A percentile compares a stretch with the other conserved stretches of the same genome.
Conservation (phyloP, 2,329 filamentous ascomycete species). For the Claviceps sorghi region DNA sequence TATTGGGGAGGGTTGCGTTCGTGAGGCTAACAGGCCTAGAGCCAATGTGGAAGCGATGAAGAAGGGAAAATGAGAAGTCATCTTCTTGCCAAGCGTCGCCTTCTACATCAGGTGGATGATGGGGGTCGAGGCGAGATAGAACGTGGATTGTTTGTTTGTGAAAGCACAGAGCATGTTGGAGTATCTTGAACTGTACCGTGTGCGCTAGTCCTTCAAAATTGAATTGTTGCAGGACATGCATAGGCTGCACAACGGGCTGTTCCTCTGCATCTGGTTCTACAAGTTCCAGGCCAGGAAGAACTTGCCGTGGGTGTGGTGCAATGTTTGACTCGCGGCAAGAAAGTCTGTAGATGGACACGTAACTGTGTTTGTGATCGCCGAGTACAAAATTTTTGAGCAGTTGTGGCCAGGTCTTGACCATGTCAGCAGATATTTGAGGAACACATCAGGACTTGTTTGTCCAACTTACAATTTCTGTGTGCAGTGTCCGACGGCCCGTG, state of each 20-base stretch:
- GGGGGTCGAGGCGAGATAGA: conserved; percentile 29
- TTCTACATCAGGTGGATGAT: conserved; percentile 9
- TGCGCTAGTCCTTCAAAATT: not conserved
- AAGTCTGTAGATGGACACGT: conserved; percentile 7
- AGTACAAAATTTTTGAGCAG: not conserved
- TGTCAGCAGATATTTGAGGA: not conserved
- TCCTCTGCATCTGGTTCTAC: not conserved
- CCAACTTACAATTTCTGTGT: not conserved
- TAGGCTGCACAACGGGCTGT: not conserved
- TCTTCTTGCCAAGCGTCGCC: not conserved
- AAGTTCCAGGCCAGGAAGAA: conserved; percentile 8
- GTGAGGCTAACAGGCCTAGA: conserved; percentile 17
- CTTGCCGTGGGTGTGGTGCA: conserved; percentile 1
- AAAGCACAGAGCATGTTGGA: conserved; percentile 23
- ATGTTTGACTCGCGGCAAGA: conserved; percentile 12
- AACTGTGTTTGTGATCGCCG: no score
- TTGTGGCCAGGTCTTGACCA: not conserved
- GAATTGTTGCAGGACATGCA: not conserved
- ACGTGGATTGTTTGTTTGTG: conserved; percentile 23
- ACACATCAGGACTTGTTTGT: not conserved
- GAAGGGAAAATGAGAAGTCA: conserved; percentile 10
- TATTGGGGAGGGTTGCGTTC: conserved; percentile 18
- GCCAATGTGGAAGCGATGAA: conserved; percentile 26
- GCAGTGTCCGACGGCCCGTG: not conserved
- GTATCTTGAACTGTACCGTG: conserved; percentile 20